Evolutionary conservation across 768 basidiomycete genomes (phyloP).

Genomic region (Lactifluus subvellereus): DNA sequence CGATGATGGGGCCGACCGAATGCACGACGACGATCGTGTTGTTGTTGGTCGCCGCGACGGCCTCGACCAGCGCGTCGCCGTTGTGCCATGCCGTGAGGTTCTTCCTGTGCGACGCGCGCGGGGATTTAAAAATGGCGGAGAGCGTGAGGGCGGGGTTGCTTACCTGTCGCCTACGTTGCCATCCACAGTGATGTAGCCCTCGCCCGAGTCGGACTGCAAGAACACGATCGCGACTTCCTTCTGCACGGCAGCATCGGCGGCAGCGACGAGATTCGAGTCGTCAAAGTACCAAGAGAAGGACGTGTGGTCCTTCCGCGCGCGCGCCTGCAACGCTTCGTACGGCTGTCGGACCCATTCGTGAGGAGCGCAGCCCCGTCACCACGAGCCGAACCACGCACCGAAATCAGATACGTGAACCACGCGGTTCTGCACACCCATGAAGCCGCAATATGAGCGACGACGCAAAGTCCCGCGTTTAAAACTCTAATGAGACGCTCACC

Average conservation of each 20-base stretch:
- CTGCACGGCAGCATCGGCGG: constrained; percentile 38
- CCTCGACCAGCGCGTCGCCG: constrained; percentile 38
- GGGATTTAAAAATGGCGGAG: not conserved
- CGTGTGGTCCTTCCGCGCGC: constrained; percentile 62
- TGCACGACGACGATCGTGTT: constrained; percentile 81
- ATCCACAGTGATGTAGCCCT: constrained; percentile 52
- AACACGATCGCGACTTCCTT: constrained; percentile 51
- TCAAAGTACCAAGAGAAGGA: constrained; percentile 62
- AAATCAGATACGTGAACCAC: constrained; percentile 72
- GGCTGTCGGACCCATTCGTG: constrained; percentile 40
- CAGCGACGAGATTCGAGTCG: constrained; percentile 55
- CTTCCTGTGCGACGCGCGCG: constrained; percentile 3
- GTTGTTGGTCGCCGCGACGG: constrained; percentile 59
- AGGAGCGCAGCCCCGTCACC: not conserved
- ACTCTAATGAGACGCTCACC: no score
- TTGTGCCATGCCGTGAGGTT: constrained; percentile 39
- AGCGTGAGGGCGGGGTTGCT: constrained; percentile 28
- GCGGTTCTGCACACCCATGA: constrained; percentile 43
- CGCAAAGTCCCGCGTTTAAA: no score
- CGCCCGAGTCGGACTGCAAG: constrained; percentile 33
- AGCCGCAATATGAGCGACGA: not conserved
- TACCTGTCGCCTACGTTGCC: constrained; percentile 55
- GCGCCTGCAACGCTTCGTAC: constrained; percentile 70
- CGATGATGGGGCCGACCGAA: constrained; percentile 63
- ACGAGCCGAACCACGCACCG: constrained; percentile 39